Evolutionary conservation across 352 stramenopile genomes (phyloP), one percentile per base, ranked within the genome.

Genomic region (Elongisporangium undulatum): DNA sequence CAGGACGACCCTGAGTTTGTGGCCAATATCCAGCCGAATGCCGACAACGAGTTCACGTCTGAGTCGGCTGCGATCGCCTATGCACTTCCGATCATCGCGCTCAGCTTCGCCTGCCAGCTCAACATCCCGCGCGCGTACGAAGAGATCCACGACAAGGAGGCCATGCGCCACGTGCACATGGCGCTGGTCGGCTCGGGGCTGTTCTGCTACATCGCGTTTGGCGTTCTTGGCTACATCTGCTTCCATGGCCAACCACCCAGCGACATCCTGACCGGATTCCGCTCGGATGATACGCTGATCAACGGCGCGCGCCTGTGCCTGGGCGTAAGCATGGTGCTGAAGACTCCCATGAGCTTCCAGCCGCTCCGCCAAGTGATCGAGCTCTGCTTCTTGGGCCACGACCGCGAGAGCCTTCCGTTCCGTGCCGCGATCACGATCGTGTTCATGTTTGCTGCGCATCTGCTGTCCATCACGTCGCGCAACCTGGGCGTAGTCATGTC

Each of bases 281-380:
- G 67, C 17, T 50, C 70, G 2, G 71, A 90, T 64, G 83, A 92
- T 61, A 74, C 61, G 58, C 73, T 89, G 39, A 90, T 94, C 62
- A 94, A 94, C 58, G 83, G 77, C 41, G 85, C 84, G 24, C 81
- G 82, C 6, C 61, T 94, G 12, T 87, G 80, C 17, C 71, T 94
- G 17, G 85, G 82, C 9, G 57, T 78, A 17, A 90, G 78, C 50
- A 91, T 91, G 82, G 64, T 94, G 41, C 69, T 89, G 59, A 92
- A 92, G 75, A 91, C 82, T 29, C 85, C 85, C 4, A 90, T 94
- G 80, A 91, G 79, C 5, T 94, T 92, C 77, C 85, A 94, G 67
- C 85, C 85, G 51, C 63, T 94, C 61, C 82, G 81, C 52, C 82
- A 92, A 52, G 77, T 85, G 26, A 71, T 90, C 26, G 80, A 92